Conservation (phyloP, 73 alveolate species). For the Blepharisma stoltei region DNA sequence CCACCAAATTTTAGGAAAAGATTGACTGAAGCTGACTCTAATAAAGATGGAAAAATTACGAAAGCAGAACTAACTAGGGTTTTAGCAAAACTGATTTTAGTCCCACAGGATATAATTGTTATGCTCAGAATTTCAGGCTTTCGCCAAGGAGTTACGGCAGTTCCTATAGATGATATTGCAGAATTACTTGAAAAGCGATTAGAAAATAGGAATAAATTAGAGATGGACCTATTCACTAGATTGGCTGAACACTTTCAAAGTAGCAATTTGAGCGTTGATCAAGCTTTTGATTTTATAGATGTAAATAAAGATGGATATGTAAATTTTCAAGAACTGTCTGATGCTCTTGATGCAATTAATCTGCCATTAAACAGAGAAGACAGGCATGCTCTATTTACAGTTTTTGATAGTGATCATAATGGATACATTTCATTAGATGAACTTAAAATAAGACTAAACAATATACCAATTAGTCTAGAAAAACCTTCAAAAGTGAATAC, state of each 20-base stretch:
- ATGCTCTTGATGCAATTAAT: constrained; percentile 5
- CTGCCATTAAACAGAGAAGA: constrained; percentile 9
- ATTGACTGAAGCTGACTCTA: constrained; percentile 6
- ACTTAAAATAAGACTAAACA: not conserved
- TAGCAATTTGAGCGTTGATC: not conserved
- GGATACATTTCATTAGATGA: constrained; percentile 1
- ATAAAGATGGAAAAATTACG: not conserved
- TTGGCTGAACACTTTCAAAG: not conserved
- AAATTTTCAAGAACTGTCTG: constrained; percentile 4
- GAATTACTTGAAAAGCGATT: not conserved
- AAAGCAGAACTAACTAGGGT: not conserved
- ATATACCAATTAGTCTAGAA: too few relatives aligned
- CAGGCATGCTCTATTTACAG: constrained; percentile 15
- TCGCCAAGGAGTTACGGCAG: not conserved
- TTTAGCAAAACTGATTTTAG: not conserved
- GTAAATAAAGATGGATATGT: constrained; percentile 23
- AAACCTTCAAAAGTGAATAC: too few relatives aligned
- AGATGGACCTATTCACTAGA: not conserved
- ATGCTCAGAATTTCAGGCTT: not conserved
- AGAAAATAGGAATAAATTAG: not conserved
- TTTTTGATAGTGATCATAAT: constrained; percentile 21
- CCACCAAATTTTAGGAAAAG: constrained; percentile 6
- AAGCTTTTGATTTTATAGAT: constrained; percentile 19
- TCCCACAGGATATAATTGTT: constrained; percentile 12
- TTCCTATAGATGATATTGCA: not conserved